A percentile compares a stretch with the other conserved stretches of the same genome.
phyloP scores from a whole-genome alignment of 2,329 filamentous ascomycete species.

The Pyrenochaeta sp. region DNA sequence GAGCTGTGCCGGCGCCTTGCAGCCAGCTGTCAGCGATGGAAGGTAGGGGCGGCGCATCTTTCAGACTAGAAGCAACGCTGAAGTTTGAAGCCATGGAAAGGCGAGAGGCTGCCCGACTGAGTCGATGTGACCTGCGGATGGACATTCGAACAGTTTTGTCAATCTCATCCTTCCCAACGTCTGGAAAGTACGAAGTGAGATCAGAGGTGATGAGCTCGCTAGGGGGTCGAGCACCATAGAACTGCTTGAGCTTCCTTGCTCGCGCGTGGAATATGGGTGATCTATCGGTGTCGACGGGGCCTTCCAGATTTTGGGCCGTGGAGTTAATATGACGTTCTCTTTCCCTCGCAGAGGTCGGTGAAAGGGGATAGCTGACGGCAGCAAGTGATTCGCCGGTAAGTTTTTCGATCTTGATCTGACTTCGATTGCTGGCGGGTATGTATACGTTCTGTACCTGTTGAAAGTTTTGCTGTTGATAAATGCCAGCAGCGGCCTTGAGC shows the following conservation, averaged over 20 bases:
- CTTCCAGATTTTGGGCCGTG: conserved; percentile 59
- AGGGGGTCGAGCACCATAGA: conserved; percentile 90
- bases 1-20: conserved; percentile 59
- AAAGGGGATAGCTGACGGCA: conserved; percentile 85
- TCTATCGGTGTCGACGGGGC: conserved; percentile 38
- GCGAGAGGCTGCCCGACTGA: conserved; percentile 92
- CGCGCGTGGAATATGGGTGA: conserved; percentile 52
- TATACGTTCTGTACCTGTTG: conserved; percentile 71
- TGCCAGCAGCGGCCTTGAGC: conserved; percentile 84
- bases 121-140: conserved; percentile 84
- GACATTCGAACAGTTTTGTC: conserved; percentile 95
- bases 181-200: conserved; percentile 95
- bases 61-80: conserved; percentile 90
- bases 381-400: conserved; percentile 88
- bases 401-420: conserved; percentile 87
- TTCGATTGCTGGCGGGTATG: conserved; percentile 74
- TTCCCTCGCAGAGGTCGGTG: conserved; percentile 74
- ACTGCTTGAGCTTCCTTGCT: conserved; percentile 72
- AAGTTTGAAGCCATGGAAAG: conserved; percentile 93
- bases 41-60: conserved; percentile 92
- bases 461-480: conserved; percentile 82
- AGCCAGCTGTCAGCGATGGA: conserved; percentile 96
- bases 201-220: conserved; percentile 98
- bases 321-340: conserved; percentile 71
- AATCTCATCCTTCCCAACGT: conserved; percentile 92